Percentiles rank a stretch among this genome's conserved stretches.
These are phyloP conservation scores for Pestalotiopsis fici DNA, from an alignment of 2,329 filamentous ascomycete species.

Conservation along the genomic window DNA sequence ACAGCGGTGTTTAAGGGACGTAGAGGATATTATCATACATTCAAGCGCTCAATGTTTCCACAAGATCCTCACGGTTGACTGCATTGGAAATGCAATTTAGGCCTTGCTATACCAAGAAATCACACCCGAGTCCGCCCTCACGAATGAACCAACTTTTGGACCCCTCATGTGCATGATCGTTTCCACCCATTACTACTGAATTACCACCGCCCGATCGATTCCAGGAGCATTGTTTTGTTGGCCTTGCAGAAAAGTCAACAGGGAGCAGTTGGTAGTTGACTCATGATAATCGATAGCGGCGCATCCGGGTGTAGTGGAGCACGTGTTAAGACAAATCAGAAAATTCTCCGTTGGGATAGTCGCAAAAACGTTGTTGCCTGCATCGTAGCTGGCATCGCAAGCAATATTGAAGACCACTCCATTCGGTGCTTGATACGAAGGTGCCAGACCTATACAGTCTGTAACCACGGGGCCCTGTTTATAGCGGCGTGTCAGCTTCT, in stretches of 20 bases:
- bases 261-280: background rate
- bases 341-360: background rate
- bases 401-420: background rate
- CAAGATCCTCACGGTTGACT: no score
- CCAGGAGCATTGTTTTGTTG: background rate
- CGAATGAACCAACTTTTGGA: no score
- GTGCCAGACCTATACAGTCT: background rate
- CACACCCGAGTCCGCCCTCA: no score
- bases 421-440: background rate
- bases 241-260: background rate
- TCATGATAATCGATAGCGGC: background rate
- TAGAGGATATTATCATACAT: no score
- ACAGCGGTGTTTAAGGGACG: no score
- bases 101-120: no score
- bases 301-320: background rate
- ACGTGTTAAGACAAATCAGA: background rate
- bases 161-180: no score
- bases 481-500: background rate
- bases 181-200: background rate
- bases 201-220: background rate
- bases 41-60: no score
- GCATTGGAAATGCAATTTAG: no score
- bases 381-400: background rate
- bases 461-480: background rate
- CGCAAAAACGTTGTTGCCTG: background rate